Conservation (phyloP, 2,329 filamentous ascomycete species). For the Sporothrix mexicana region DNA sequence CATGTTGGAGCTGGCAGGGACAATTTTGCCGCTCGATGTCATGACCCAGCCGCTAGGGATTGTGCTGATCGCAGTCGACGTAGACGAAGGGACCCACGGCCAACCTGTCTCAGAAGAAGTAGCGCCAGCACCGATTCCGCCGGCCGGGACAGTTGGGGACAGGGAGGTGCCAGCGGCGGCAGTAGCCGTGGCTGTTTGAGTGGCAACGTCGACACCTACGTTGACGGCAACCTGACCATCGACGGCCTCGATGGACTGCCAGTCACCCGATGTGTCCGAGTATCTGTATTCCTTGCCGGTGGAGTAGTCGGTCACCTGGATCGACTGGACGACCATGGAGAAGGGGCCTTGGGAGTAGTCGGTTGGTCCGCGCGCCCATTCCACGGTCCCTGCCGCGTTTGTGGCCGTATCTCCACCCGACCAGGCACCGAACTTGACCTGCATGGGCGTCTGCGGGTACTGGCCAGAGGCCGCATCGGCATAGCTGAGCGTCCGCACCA, state of each 20-base stretch:
- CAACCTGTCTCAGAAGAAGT: conserved; percentile 65
- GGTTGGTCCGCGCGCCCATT: conserved; percentile 86
- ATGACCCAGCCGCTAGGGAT: conserved; percentile 84
- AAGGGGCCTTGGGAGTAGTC: conserved; percentile 85
- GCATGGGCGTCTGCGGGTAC: conserved; percentile 96
- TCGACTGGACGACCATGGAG: conserved; percentile 78
- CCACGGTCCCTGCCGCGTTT: conserved; percentile 81
- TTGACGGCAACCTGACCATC: conserved; percentile 78
- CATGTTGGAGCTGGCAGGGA: conserved; percentile 71
- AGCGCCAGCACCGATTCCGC: conserved; percentile 65
- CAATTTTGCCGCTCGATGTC: conserved; percentile 77
- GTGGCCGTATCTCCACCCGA: conserved; percentile 78
- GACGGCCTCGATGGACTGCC: conserved; percentile 81
- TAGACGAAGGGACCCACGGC: conserved; percentile 69
- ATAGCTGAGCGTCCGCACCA: conserved; percentile 76
- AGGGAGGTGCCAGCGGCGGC: conserved; percentile 66
- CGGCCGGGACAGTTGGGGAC: conserved; percentile 71
- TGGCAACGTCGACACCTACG: conserved; percentile 58
- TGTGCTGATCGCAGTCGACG: conserved; percentile 55
- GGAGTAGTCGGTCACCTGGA: conserved; percentile 87
- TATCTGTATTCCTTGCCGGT: conserved; percentile 87
- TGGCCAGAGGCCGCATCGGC: conserved; percentile 70
- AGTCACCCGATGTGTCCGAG: conserved; percentile 75
- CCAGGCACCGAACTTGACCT: conserved; percentile 91
- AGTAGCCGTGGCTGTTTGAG: conserved; percentile 62